These are phyloP conservation scores for Fraxinus dipetala DNA, from an alignment of 305 asterid genomes.

Conservation along the genomic window DNA sequence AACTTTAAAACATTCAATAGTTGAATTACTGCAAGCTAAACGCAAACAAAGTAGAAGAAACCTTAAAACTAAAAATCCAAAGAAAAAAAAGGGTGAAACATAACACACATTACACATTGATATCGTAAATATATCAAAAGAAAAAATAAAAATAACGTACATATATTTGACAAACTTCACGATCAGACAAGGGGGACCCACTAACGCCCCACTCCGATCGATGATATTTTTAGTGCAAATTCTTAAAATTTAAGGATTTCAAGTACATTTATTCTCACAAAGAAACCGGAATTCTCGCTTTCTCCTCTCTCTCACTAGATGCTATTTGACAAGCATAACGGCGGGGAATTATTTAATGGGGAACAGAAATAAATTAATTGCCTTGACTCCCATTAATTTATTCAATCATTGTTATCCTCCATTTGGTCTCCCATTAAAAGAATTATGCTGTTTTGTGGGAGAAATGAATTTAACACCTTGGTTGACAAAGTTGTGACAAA, in stretches of 20 bases:
- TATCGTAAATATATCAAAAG: constrained; percentile 10
- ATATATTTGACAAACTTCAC: constrained; percentile 49
- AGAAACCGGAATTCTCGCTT: not conserved
- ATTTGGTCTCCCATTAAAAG: too few species aligned
- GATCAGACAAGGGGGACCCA: constrained; percentile 45
- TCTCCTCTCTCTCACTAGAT: constrained; percentile 5
- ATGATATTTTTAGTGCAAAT: constrained; percentile 24
- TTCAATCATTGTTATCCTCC: too few species aligned
- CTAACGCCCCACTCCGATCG: constrained; percentile 43
- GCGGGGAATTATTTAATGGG: not conserved
- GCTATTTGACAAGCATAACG: constrained; percentile 18
- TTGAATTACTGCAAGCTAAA: constrained; percentile 4
- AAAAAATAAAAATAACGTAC: not conserved
- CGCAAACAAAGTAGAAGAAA: constrained; percentile 1
- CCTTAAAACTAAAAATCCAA: constrained; percentile 7
- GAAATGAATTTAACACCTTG: too few species aligned
- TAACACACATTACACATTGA: constrained; percentile 27
- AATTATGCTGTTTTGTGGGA: too few species aligned
- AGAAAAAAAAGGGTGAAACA: constrained; percentile 12
- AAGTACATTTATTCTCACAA: not conserved
- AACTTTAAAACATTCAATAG: constrained; percentile 7
- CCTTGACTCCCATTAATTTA: too few species aligned
- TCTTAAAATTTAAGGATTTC: not conserved
- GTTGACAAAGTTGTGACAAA: too few species aligned
- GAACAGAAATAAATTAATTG: not conserved